These are phyloP conservation scores for Vigna radiata DNA, from an alignment of 306 rosid species.

Conservation along the genomic window DNA sequence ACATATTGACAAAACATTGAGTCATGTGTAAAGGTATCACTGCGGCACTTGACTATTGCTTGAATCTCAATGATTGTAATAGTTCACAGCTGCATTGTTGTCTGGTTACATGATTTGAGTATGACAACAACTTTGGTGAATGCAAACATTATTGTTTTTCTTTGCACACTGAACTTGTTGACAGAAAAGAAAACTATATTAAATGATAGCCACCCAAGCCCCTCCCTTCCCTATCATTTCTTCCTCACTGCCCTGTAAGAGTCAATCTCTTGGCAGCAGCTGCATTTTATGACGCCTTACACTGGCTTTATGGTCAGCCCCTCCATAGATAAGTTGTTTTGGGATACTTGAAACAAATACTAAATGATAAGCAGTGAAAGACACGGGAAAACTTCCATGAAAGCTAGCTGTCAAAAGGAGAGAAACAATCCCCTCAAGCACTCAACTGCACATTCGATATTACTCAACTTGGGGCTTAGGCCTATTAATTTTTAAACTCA, in stretches of 20 bases:
- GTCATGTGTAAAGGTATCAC: constrained; percentile 29
- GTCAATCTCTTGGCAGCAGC: background rate
- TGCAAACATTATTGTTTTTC: constrained; percentile 36
- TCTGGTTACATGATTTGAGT: constrained; percentile 9
- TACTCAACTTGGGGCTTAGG: background rate
- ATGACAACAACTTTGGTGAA: constrained; percentile 33
- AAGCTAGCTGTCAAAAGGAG: background rate
- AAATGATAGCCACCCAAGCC: background rate
- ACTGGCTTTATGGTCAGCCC: background rate
- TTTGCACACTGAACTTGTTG: constrained; percentile 26
- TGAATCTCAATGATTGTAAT: constrained; percentile 19
- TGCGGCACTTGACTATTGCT: constrained; percentile 6
- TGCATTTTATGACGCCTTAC: too few relatives aligned
- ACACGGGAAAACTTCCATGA: background rate
- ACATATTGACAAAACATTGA: constrained; percentile 10
- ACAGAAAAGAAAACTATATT: constrained; percentile 7
- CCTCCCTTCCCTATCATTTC: background rate
- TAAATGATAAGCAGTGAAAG: too few relatives aligned
- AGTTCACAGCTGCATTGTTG: constrained; percentile 8
- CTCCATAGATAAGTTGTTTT: background rate
- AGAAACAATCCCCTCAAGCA: background rate
- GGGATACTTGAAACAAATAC: background rate
- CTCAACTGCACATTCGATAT: background rate
- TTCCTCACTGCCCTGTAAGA: background rate
- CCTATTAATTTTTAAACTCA: background rate